These are phyloP conservation scores for Phytopythium ostracodes DNA, from an alignment of 352 stramenopile species.

Conservation along the genomic window DNA sequence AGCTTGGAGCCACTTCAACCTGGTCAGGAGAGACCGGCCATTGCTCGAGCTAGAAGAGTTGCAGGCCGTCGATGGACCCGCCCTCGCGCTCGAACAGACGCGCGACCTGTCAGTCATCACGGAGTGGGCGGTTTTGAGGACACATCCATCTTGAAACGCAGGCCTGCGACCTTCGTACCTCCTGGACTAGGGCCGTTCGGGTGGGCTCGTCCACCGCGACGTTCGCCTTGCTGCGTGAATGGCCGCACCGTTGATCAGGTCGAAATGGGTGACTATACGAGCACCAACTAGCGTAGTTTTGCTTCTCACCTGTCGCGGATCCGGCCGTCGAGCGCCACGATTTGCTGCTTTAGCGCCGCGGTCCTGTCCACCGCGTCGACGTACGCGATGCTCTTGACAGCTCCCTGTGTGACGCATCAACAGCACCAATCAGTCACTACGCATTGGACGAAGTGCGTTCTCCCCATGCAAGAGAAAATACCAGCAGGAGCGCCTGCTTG, in stretches of 20 bases:
- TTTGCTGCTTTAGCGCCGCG: conserved; percentile 1
- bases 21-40: too few species aligned
- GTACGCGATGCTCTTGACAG: conserved; percentile 1
- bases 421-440: background rate
- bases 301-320: background rate
- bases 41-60: background rate
- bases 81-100: conserved; percentile 5
- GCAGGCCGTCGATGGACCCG: background rate
- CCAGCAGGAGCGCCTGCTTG: conserved; percentile 24
- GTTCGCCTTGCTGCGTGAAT: conserved; percentile 7
- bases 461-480: background rate
- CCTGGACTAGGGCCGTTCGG: background rate
- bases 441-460: background rate
- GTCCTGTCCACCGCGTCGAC: conserved; percentile 2
- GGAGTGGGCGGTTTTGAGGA: too few species aligned
- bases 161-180: background rate
- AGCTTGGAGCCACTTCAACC: background rate
- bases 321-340: conserved; percentile 1
- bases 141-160: too few species aligned
- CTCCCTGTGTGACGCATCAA: background rate
- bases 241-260: background rate
- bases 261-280: too few species aligned
- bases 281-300: too few species aligned
- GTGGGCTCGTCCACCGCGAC: conserved; percentile 3
- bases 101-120: background rate